Percentiles rank a stretch among this genome's conserved stretches.
These are phyloP conservation scores for Sambucus nigra DNA, from an alignment of 129 eudicot genomes.

Conservation along the genomic window DNA sequence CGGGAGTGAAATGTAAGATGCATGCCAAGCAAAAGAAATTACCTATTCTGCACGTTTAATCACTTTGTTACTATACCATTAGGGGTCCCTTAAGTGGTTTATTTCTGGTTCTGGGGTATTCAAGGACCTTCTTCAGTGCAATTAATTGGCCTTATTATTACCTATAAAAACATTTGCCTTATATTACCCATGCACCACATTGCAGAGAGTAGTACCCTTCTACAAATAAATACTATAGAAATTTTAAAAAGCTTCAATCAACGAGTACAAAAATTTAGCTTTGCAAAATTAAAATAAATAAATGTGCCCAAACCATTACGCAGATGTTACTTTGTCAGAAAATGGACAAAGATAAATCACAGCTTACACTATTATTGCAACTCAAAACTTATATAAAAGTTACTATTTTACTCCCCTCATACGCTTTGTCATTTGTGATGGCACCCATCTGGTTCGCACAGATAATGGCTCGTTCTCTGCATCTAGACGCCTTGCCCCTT, in stretches of 20 bases:
- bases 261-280: neutral
- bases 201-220: neutral
- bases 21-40: neutral
- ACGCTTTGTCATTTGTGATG: slow-evolving; percentile 12
- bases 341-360: neutral
- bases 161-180: neutral
- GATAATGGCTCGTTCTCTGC: slow-evolving; percentile 33
- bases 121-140: neutral
- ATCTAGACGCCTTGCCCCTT: slow-evolving; percentile 8
- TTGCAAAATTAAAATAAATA: neutral
- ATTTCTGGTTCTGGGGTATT: neutral
- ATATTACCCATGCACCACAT: neutral
- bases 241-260: neutral
- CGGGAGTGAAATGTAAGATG: neutral
- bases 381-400: slow-evolving; percentile 8
- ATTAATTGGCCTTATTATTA: no score
- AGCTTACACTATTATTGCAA: slow-evolving; percentile 1
- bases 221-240: neutral
- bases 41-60: neutral
- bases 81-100: neutral
- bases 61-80: neutral
- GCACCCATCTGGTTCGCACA: slow-evolving; percentile 38
- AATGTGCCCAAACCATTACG: neutral
- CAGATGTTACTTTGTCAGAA: neutral
- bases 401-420: slow-evolving; percentile 1